Evolutionary conservation across 768 basidiomycete genomes (phyloP), one percentile per base, ranked within the genome.

Genomic region (Mycena chlorophos): DNA sequence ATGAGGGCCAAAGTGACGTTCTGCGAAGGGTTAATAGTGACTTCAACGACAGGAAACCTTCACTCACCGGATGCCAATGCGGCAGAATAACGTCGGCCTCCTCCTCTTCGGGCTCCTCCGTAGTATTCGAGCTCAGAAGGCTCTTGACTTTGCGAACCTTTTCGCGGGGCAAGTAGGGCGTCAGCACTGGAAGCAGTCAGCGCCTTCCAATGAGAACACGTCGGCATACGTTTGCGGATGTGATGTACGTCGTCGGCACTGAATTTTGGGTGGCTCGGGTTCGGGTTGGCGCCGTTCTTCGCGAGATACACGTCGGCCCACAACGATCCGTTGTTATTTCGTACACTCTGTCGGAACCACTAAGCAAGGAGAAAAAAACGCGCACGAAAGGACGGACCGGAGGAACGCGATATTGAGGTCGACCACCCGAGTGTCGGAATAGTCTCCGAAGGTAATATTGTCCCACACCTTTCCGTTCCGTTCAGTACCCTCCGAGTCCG

Each of bases 1-100:
- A 98, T 75, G 38, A 99, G 75, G 5, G 89, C 89, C 30, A 99
- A 70, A 0, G 94, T 97, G 19, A 99, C 66, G 69, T 98, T 98
- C 85, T 93, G 69, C 3, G n/a, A 48, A 5, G 20, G 37, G n/a
- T 49, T 56, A 52, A 45, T 29, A 20, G 45, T 12, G 37, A 19
- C 13, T 26, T 19, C 30, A 28, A 50, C 26, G 38, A 48, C 27
- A 50, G n/a, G 27, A 40, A 42, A n/a, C n/a, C n/a, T n/a, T n/a
- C n/a, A 71, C 73, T 50, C 63, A 89, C 91, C 63, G 74, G 76
- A 63, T 91, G 83, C 90, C 94, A 99, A 71, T 94, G 89, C 5
- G 91, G 86, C 34, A 85, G 80, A 56, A 94, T 85, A 6, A 85
- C 70, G 48, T 86, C 86, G 66, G 28, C 58, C 55, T 58, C 60